Percentiles rank a stretch among this genome's conserved stretches.
Evolutionary conservation across 2,329 filamentous ascomycete species (phyloP).

Genomic region (Ophiostoma quercus): DNA sequence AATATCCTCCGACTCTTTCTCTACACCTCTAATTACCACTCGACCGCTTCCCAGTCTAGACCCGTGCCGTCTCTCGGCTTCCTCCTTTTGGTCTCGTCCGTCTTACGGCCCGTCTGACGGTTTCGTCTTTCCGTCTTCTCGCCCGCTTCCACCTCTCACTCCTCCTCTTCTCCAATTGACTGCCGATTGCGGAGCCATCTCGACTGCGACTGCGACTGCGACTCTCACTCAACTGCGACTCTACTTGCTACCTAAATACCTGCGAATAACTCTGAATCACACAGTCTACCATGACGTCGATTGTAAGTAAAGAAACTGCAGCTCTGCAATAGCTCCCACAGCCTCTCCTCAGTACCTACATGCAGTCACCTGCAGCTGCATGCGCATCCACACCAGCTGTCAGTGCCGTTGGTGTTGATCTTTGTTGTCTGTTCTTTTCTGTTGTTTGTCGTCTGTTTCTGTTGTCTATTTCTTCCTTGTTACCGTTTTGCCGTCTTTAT

Average conservation of each 20-base stretch:
- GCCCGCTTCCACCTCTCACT: background rate
- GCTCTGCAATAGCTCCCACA: background rate
- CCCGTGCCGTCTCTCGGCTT: background rate
- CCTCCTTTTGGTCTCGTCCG: background rate
- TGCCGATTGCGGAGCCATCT: slow-evolving; percentile 12
- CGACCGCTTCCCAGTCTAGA: background rate
- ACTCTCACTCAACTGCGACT: background rate
- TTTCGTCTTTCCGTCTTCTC: background rate
- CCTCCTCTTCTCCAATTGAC: background rate
- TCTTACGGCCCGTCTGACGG: background rate
- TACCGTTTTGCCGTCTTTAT: background rate
- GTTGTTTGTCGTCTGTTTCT: background rate
- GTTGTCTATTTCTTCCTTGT: background rate
- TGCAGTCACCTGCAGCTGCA: slow-evolving; percentile 6
- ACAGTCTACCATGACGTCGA: slow-evolving; percentile 14
- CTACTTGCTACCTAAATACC: too few relatives aligned
- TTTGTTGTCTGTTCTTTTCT: background rate
- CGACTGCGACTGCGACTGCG: background rate
- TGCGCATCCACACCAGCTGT: slow-evolving; percentile 12
- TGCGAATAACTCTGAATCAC: background rate
- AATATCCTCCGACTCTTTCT: background rate
- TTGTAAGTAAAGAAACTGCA: slow-evolving; percentile 5
- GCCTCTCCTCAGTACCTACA: background rate
- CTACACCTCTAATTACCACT: background rate
- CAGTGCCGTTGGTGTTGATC: slow-evolving; percentile 3